Percentiles rank a stretch among this genome's conserved stretches.
Conservation (phyloP, 495 filamentous ascomycete species). For the Lasiosphaeria hispida region DNA sequence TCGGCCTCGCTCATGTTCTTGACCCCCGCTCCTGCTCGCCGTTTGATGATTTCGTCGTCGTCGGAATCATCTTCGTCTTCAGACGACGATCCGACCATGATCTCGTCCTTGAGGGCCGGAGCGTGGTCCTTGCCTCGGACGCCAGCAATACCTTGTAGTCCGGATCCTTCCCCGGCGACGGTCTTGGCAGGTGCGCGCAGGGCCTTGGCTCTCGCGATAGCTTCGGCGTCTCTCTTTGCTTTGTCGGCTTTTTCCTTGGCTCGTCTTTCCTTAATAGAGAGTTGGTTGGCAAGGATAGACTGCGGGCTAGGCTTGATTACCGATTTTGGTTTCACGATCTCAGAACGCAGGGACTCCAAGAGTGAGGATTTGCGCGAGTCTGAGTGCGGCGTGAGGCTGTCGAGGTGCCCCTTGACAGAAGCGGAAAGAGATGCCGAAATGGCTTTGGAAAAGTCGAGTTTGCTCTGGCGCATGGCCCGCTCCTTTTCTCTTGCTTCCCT, state of each 20-base stretch:
- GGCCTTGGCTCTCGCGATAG: conserved; percentile 63
- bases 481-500: conserved; percentile 38
- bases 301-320: conserved; percentile 33
- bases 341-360: not conserved
- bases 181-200: conserved; percentile 54
- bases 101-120: conserved; percentile 62
- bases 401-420: conserved; percentile 42
- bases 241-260: conserved; percentile 71
- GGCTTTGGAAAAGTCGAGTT: conserved; percentile 56
- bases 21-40: conserved; percentile 46
- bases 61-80: conserved; percentile 66
- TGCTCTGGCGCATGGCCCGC: conserved; percentile 60
- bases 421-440: conserved; percentile 1
- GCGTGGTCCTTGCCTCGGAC: conserved; percentile 72
- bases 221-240: conserved; percentile 65
- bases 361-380: conserved; percentile 37
- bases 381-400: conserved; percentile 33
- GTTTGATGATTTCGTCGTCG: conserved; percentile 41
- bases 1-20: conserved; percentile 51
- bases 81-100: conserved; percentile 87
- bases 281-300: conserved; percentile 34
- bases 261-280: conserved; percentile 64
- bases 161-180: conserved; percentile 72
- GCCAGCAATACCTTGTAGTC: conserved; percentile 66
- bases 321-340: conserved; percentile 26